Evolutionary conservation across 2,329 filamentous ascomycete species (phyloP), one percentile per base, ranked within the genome.

Genomic region (Exophiala phaeomuriformis): DNA sequence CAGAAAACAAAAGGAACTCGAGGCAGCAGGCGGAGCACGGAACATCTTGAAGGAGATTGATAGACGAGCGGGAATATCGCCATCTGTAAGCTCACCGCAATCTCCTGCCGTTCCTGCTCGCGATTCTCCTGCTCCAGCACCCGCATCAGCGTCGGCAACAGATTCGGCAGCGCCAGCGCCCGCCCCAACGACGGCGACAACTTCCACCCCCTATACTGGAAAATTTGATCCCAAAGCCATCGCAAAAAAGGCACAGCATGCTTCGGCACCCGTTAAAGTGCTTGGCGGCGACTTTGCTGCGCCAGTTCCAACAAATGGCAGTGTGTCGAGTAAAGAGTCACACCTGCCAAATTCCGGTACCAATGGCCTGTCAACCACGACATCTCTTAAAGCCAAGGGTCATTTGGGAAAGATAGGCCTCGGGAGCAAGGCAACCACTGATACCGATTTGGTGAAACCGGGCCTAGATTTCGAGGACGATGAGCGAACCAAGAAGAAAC

Each of bases 161-260:
- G 39, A 74, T 33, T 77, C 79, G 30, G 69, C 72, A 9, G 67
- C 73, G 1, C 69, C 75, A n/a, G 69, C 69, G 40, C 72, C 65
- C 49, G 64, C 74, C 40, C 75, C 80, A 32, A 77, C 83, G 6
- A 35, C 57, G 6, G 43, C 19, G 19, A 19, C 19, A 19, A 19
- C 53, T 32, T 75, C 81, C 6, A 69, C 75, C 27, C 73, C 81
- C 8, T 88, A 89, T 65, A 77, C 83, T 57, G 85, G 86, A 63
- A 94, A 93, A 68, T 91, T 93, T 64, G 86, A 94, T 63, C 86
- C 88, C 3, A 95, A 95, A 69, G 85, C 83, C 19, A 90, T 93
- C 62, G 85, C 82, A 39, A 94, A 91, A 69, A 93, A 88, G 67
- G 79, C 85, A 19, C 79, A 83, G 40, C 77, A 80, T 32, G 73